Evolutionary conservation across 1,139 yeast genomes (phyloP), one percentile per base, ranked within the genome.

Genomic region (Candida buenavistaensis): DNA sequence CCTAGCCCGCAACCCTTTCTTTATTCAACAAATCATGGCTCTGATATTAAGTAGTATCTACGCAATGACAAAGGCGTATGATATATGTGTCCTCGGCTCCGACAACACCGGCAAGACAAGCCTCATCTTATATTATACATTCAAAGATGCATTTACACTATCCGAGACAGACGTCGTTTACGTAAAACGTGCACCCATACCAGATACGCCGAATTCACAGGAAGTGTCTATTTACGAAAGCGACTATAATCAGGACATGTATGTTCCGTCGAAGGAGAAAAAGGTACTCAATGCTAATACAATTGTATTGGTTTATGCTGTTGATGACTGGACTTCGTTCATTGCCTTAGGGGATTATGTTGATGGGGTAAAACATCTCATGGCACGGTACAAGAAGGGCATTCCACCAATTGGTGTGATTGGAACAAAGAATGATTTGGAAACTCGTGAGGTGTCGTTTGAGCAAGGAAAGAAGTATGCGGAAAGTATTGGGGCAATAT

Each of bases 71-170:
- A 49, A 46, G 10, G 52, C 46, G 17, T 64, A 50, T 36, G 72
- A 65, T 34, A 55, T 64, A 7, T 59, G 66, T 39, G 59, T 64
- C 12, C 40, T 64, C 14, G 72, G 72, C 2, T 45, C 51, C 11
- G 49, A 44, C n/a, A 40, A 41, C 7, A 38, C 50, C 4, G 72
- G 72, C 2, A 66, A 64, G 41, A 49, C 68, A 3, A 46, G 63
- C 10, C 43, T 66, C 7, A 48, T 64, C 2, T 40, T 54, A 10
- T 47, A 46, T 12, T n/a, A n/a, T n/a, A n/a, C n/a, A n/a, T 66
- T 52, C 30, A 41, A 61, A 9, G 56, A 62, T 35, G 43, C 38
- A 42, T 6, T 33, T 46, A 5, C 66, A n/a, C n/a, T n/a, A n/a
- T n/a, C 62, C 13, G 46, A 48, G 3, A 68, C 62, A 37, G 68